Base-by-base conservation (phyloP, 768 basidiomycete species). In the Filobasidium floriforme region DNA sequence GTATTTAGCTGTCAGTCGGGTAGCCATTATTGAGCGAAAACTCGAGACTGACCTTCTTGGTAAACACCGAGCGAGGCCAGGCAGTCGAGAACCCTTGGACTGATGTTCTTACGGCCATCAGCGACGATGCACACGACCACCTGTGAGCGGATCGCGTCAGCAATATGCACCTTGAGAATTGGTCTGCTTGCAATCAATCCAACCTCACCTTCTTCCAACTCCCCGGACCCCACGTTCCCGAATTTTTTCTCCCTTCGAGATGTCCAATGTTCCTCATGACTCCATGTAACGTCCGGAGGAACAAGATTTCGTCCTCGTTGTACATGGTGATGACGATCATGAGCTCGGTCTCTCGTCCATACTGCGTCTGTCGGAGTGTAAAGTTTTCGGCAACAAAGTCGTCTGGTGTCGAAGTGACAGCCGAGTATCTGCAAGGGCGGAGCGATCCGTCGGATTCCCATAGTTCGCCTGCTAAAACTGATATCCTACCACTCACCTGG, bases 271-370 rank as follows among this genome's bases (percentile, higher is more conserved):
- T 97, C 83, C 89, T 91, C 79, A 96, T 90, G 7, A 97, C 89
- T 60, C 93, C 93, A 73, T 94, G 89, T 89, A 97, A 92, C 0
- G 93, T 90, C 49, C 92, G 80, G 62, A 77, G 76, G 79, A 97
- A 97, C 7, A 98, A 82, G 72, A 87, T 85, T 76, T 94, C 92
- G 69, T 81, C 89, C 77, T 94, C 93, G 76, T 96, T 96, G 76
- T 88, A 96, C 91, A 96, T 92, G 26, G 92, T 97, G 72, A 97
- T 89, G 66, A 91, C 89, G 75, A 97, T 88, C 80, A 94, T 89
- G 63, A 97, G 76, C 74, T 97, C 93, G 14, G 92, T 96, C 64
- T 62, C 92, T 82, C 0, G 90, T 88, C 0, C 92, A 83, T 37
- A 86, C 85, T 68, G 80, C 84, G 88, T 88, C 75, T 96, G 93